Conservation (phyloP, 768 basidiomycete genomes). For the Serendipita sp. region DNA sequence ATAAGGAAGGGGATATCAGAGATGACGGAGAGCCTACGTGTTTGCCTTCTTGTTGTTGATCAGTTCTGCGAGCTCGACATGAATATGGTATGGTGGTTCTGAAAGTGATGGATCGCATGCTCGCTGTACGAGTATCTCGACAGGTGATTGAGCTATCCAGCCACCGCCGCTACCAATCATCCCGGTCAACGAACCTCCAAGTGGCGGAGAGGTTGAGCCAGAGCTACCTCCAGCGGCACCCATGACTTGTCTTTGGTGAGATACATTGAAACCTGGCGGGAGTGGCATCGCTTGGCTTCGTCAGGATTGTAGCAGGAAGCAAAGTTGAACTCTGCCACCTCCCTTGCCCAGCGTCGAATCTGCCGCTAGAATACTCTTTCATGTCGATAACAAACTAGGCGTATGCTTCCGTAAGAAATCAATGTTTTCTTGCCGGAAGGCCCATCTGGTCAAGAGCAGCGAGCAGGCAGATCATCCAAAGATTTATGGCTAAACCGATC, state of each 20-base stretch:
- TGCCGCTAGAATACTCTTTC: too few relatives aligned
- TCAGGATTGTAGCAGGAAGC: too few relatives aligned
- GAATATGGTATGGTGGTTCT: conserved; percentile 82
- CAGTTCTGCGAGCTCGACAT: conserved; percentile 86
- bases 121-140: conserved; percentile 58
- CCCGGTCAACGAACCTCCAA: not conserved
- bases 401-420: too few relatives aligned
- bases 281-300: not conserved
- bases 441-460: too few relatives aligned
- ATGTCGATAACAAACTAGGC: too few relatives aligned
- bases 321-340: too few relatives aligned
- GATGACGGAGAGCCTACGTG: conserved; percentile 37
- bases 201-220: conserved; percentile 1
- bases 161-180: conserved; percentile 8
- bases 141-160: conserved; percentile 26
- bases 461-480: too few relatives aligned
- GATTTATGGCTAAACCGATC: too few relatives aligned
- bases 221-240: not conserved
- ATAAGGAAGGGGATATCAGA: not conserved
- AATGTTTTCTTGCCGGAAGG: too few relatives aligned
- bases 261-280: not conserved
- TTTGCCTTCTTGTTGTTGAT: conserved; percentile 95
- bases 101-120: conserved; percentile 75
- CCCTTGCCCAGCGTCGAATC: too few relatives aligned
- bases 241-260: conserved; percentile 7